A percentile compares a stretch with the other conserved stretches of the same genome.
These are phyloP conservation scores for Eucalyptus urophylla DNA, from an alignment of 345 rosid genomes.

Conservation along the genomic window DNA sequence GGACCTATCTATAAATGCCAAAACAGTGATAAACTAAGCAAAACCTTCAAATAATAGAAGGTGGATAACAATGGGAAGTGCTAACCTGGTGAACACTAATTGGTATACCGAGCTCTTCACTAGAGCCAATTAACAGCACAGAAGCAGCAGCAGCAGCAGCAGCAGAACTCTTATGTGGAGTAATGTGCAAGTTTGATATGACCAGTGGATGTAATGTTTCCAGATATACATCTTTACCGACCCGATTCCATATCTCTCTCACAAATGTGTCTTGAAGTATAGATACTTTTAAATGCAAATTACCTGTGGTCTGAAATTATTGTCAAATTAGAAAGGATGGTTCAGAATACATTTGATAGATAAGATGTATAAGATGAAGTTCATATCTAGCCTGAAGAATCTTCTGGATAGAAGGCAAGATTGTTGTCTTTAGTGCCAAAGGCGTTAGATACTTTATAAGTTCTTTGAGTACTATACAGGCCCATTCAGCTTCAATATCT, in stretches of 20 bases:
- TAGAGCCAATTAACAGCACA: slow-evolving; percentile 76
- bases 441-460: slow-evolving; percentile 60
- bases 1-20: neutral
- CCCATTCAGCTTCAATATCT: slow-evolving; percentile 74
- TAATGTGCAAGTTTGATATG: slow-evolving; percentile 61
- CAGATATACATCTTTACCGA: slow-evolving; percentile 75
- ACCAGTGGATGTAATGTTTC: slow-evolving; percentile 66
- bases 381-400: slow-evolving; percentile 67
- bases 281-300: slow-evolving; percentile 80
- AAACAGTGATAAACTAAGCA: neutral
- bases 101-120: slow-evolving; percentile 93
- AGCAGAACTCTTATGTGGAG: slow-evolving; percentile 73
- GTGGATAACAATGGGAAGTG: neutral
- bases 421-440: slow-evolving; percentile 46
- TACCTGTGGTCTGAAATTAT: slow-evolving; percentile 69
- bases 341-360: neutral
- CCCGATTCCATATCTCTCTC: slow-evolving; percentile 68
- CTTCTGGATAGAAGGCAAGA: slow-evolving; percentile 79
- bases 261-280: slow-evolving; percentile 93
- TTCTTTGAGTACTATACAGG: slow-evolving; percentile 65
- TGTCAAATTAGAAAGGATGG: slow-evolving; percentile 1
- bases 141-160: slow-evolving; percentile 91
- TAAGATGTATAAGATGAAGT: slow-evolving; percentile 1
- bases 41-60: neutral
- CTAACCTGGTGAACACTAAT: slow-evolving; percentile 81